phyloP scores from a whole-genome alignment of 257 asterid genomes.

The Prunella vulgaris region DNA sequence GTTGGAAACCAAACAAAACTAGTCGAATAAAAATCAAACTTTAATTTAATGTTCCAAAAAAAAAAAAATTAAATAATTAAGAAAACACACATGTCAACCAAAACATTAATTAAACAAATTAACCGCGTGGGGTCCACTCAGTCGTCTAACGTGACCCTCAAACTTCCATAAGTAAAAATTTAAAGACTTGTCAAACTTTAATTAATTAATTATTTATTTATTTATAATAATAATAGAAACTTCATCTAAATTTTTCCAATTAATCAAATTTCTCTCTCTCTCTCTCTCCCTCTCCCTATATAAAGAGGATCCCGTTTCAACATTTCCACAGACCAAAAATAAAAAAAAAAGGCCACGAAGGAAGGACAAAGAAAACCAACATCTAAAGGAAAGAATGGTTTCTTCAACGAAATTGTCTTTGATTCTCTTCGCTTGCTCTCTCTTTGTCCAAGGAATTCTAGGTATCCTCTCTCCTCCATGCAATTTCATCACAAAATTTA shows the following conservation, averaged over 20 bases:
- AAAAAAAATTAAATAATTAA: neutral
- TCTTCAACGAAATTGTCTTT: conserved; percentile 26
- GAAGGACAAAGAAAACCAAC: conserved; percentile 12
- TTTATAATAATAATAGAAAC: neutral
- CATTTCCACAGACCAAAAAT: neutral
- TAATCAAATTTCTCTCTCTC: too few relatives aligned
- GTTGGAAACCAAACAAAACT: neutral
- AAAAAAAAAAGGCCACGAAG: neutral
- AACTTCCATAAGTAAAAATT: conserved; percentile 10
- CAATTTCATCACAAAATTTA: too few relatives aligned
- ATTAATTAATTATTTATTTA: too few relatives aligned
- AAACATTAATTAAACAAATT: neutral
- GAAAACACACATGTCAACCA: neutral
- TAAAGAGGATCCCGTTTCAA: conserved; percentile 12
- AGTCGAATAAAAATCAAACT: neutral
- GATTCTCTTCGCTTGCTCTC: conserved; percentile 44
- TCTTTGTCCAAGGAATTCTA: conserved; percentile 34
- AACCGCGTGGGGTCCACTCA: conserved; percentile 10
- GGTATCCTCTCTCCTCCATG: conserved; percentile 44
- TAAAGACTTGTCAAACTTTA: neutral
- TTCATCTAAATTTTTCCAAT: neutral
- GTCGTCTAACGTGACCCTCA: neutral
- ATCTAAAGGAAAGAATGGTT: conserved; percentile 32
- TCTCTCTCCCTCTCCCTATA: conserved; percentile 20
- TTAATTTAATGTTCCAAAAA: neutral